Evolutionary conservation across 441 rosid genomes (phyloP), one percentile per base, ranked within the genome.

Genomic region (Populus tomentosa): DNA sequence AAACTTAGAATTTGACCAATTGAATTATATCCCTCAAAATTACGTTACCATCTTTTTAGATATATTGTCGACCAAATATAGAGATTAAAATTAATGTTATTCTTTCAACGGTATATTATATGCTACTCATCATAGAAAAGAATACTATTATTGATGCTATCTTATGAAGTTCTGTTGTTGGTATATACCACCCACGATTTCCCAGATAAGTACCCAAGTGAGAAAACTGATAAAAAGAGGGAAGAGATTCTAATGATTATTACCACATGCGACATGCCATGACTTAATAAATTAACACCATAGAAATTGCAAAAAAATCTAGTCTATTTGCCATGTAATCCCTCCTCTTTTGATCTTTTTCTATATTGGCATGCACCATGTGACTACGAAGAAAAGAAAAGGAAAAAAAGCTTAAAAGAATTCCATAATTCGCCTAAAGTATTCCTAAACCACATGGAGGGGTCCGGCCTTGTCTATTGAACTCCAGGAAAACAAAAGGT

Each of bases 391-490:
- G 59, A 71, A 80, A 81, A 40, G 85, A 85, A 76, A 81, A 73
- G 23, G 81, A 85, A 84, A 70, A 62, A 76, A 80, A 46, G 24
- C n/a, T 63, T n/a, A 59, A 76, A 71, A 28, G 28, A 70, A 8
- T 28, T 70, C 70, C 70, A 71, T 78, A 59, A 53, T 71, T 69
- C 78, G 77, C 68, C 78, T 73, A 85, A 85, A 83, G 80, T 73
- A 69, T 77, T 69, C 20, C 10, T 67, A 26, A 42, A 69, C 79
- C 89, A 87, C 92, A 84, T 86, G 92, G 89, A 83, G 87, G 87
- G 85, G 84, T 72, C 90, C 42, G 72, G 76, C 79, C 69, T 74
- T 80, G 78, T 81, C 80, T 73, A 72, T 76, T 75, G 78, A 75
- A 53, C 82, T 78, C 81, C 80, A 76, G 77, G 59, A 64, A 77